Base-by-base conservation (phyloP, 495 filamentous ascomycete genomes). In the Aspergillus funiculosus region DNA sequence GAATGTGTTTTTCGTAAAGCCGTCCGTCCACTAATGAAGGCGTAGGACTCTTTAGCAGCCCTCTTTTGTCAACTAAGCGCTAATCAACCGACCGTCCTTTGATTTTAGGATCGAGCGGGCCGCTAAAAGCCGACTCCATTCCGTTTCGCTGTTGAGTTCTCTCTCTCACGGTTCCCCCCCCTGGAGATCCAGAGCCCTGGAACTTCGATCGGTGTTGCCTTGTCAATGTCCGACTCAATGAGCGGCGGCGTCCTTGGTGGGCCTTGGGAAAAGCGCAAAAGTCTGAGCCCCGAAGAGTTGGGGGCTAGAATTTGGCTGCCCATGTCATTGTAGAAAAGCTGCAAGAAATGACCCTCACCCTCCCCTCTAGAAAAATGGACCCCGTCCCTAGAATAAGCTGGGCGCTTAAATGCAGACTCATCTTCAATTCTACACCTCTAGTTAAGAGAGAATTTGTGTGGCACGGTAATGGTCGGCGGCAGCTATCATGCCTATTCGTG, bases 341-440 rank as follows among this genome's bases (percentile, higher is more conserved):
- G 46, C 30, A 35, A 54, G 17, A 47, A 41, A 41, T 42, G 26
- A 26, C 38, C 48, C 18, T 42, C 40, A 31, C 22, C 19, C 36
- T 44, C 42, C 30, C 29, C 40, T 50, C 49, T 35, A 34, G 44
- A 51, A 49, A 48, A 50, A 30, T 43, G 48, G 27, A 35, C 51
- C 45, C 28, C 41, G 48, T 34, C 27, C 30, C 41, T 15, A 41
- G 44, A 39, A 51, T 46, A 32, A 44, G 29, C 39, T 41, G 42
- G 59, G 65, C 67, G 67, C 67, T 71, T 69, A 67, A 64, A 66
- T 61, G 62, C 57, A 68, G 63, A 52, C 58, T 58, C 54, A 58
- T 67, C 59, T 46, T 63, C 50, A 54, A 66, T 50, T 51, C 57
- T 61, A 50, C 55, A 53, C 54, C 52, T 59, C 41, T 53, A 38